These are phyloP conservation scores for Cotoneaster glaucophyllus DNA, from an alignment of 306 rosid species.

Conservation along the genomic window DNA sequence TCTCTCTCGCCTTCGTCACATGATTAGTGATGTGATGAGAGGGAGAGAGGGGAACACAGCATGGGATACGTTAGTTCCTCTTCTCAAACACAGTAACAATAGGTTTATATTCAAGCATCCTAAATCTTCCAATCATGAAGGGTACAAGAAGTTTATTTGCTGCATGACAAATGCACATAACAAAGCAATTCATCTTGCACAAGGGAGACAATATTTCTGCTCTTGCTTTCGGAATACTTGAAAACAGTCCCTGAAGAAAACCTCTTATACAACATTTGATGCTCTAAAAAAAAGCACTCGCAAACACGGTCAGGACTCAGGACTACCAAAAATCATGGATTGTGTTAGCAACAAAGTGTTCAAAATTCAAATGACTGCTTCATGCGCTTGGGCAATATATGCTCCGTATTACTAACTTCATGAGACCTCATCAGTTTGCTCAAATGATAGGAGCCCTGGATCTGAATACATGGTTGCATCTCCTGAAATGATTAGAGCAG, in stretches of 20 bases:
- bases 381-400: background rate
- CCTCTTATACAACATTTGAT: background rate
- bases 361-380: background rate
- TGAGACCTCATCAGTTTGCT: background rate
- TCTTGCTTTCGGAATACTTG: background rate
- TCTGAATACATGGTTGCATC: slow-evolving; percentile 37
- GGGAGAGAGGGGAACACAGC: too few relatives aligned
- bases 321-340: background rate
- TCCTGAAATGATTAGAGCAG: slow-evolving; percentile 42
- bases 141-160: background rate
- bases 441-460: slow-evolving; percentile 32
- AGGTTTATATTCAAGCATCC: background rate
- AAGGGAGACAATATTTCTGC: too few relatives aligned
- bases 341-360: background rate
- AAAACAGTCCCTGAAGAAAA: background rate
- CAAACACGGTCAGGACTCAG: background rate
- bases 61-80: too few relatives aligned
- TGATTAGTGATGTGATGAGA: too few relatives aligned
- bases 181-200: background rate
- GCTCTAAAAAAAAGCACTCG: background rate
- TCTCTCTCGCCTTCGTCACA: too few relatives aligned
- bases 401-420: background rate
- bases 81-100: too few relatives aligned
- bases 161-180: background rate
- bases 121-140: background rate